Evolutionary conservation across 805 yeast genomes (phyloP), one percentile per base, ranked within the genome.

Genomic region (Suhomyces kilbournensis): DNA sequence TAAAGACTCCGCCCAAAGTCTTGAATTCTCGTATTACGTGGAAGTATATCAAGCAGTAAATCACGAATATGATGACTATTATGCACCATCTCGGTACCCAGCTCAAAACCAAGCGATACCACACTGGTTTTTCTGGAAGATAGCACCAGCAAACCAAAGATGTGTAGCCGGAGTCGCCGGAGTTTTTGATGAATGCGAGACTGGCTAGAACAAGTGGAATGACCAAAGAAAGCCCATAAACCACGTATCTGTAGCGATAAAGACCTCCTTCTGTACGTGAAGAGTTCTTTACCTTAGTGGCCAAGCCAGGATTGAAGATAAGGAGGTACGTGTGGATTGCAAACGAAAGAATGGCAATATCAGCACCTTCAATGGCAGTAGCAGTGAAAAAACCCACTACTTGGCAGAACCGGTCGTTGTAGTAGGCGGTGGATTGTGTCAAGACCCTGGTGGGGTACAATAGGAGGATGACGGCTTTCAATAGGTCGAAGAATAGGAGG

Each of bases 41-140:
- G 54, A 81, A 69, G 67, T 91, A 91, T 48, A 91, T 85, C 38
- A 86, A 75, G 47, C 81, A 71, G 66, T 91, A 91, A 45, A 90
- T 81, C 3, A 76, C 65, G 34, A 88, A 61, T 56, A 92, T 88
- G 23, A 78, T 62, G 8, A 87, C 63, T 53, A 88, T 78, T 50
- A 91, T 80, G 52, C 81, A 68, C 64, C 83, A 90, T 47, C 97
- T 76, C 10, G 96, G 91, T 1, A 83, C 84, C 96, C 96, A 92
- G 57, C 90, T 81, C 47, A 91, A 70, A 1, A 75, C 90, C 39
- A 86, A 63, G 52, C 90, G 74, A 64, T 83, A 86, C 94, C 94
- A 90, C 7, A 77, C 63, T 0, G 96, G 96, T 1, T 70, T 56
- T 43, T 82, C 81, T 0, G 96, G 91, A 52, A 91, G 71, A 65